Conservation (phyloP, 2,329 filamentous ascomycete genomes). For the Grosmannia penicillata region DNA sequence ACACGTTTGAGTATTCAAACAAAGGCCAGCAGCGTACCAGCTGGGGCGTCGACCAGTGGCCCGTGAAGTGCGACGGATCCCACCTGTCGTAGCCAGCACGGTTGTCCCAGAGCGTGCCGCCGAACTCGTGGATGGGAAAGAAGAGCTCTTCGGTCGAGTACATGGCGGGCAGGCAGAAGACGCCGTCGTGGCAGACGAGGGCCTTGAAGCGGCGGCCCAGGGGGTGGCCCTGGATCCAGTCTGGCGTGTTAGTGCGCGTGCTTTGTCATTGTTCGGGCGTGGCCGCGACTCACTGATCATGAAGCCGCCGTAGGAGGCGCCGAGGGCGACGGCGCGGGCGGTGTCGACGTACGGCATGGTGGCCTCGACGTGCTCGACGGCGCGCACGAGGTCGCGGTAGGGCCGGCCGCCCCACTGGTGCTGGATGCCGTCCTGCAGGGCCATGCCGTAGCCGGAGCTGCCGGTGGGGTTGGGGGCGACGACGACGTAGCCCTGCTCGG, state of each 20-base stretch:
- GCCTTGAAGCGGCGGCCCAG: constrained; percentile 77
- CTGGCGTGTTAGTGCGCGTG: too few species aligned
- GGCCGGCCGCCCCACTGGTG: constrained; percentile 75
- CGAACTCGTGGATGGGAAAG: constrained; percentile 55
- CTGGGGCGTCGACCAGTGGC: constrained; percentile 74
- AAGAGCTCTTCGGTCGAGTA: constrained; percentile 55
- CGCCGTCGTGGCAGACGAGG: constrained; percentile 76
- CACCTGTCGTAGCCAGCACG: constrained; percentile 51
- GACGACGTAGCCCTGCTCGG: constrained; percentile 76
- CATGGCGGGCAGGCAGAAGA: constrained; percentile 57
- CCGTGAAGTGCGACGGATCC: constrained; percentile 49
- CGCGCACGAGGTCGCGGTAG: constrained; percentile 67
- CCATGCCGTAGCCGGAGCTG: constrained; percentile 68
- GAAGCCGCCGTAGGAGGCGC: constrained; percentile 61
- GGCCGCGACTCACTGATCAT: constrained; percentile 54
- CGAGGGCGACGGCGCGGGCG: constrained; percentile 53
- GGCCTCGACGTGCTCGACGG: constrained; percentile 57
- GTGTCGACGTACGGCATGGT: constrained; percentile 57
- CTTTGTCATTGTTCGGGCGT: too few species aligned
- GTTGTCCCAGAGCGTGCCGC: constrained; percentile 45
- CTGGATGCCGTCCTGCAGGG: constrained; percentile 60
- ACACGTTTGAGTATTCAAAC: too few species aligned
- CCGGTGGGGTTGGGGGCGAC: constrained; percentile 74
- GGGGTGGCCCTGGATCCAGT: constrained; percentile 83
- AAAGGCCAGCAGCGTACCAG: constrained; percentile 34